Conservation (phyloP, 2,329 filamentous ascomycete genomes). For the Fusarium stilboides region DNA sequence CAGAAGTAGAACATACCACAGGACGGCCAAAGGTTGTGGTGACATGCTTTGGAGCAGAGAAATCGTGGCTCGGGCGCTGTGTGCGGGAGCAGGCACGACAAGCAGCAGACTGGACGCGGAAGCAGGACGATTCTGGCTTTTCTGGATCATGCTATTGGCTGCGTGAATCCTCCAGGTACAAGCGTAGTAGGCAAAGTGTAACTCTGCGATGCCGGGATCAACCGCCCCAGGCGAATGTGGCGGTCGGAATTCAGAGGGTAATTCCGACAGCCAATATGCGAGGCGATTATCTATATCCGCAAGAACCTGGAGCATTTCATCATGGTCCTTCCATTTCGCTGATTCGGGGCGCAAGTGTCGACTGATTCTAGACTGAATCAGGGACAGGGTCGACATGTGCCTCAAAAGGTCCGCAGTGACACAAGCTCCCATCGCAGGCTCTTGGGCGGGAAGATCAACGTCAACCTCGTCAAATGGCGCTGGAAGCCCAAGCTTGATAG, state of each 20-base stretch:
- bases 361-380: not conserved
- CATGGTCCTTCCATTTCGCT: accelerated
- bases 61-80: not conserved
- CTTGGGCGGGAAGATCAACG: not conserved
- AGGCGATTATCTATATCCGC: not conserved
- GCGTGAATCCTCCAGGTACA: not conserved
- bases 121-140: too few species aligned
- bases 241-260: not conserved
- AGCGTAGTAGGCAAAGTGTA: not conserved
- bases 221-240: too few species aligned
- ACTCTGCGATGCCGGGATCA: not conserved
- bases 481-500: not conserved
- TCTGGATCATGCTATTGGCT: not conserved
- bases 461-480: accelerated
- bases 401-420: too few species aligned
- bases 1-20: accelerated
- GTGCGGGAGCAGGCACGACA: accelerated
- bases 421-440: accelerated
- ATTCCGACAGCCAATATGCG: not conserved
- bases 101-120: not conserved
- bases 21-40: not conserved
- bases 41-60: not conserved
- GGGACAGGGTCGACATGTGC: not conserved
- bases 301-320: not conserved
- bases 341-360: accelerated